Evolutionary conservation across 2,329 filamentous ascomycete species (phyloP).

Genomic region (Tolypocladium inflatum): DNA sequence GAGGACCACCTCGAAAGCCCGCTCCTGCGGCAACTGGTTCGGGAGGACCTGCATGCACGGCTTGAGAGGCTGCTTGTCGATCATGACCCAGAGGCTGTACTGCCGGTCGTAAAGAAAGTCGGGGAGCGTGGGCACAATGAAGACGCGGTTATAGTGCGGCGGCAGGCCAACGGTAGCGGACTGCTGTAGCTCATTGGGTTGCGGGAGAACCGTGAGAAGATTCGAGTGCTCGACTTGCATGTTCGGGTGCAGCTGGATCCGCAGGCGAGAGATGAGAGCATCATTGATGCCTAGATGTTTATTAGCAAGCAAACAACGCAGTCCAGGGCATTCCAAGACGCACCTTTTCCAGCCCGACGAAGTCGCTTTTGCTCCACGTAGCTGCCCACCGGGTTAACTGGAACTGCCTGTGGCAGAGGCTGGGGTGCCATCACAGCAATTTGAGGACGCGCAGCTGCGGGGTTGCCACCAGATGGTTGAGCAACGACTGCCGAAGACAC

Average conservation of each 20-base stretch:
- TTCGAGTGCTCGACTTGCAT: slow-evolving; percentile 53
- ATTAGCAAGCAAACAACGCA: slow-evolving; percentile 10
- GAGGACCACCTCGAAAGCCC: slow-evolving; percentile 67
- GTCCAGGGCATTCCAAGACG: not conserved
- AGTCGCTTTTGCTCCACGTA: slow-evolving; percentile 26
- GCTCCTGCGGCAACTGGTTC: slow-evolving; percentile 47
- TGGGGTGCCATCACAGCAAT: not conserved
- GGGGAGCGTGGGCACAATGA: slow-evolving; percentile 59
- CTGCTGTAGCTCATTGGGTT: slow-evolving; percentile 57
- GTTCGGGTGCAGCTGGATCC: slow-evolving; percentile 57
- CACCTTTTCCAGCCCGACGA: slow-evolving; percentile 34
- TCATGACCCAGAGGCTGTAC: slow-evolving; percentile 66
- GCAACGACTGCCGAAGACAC: slow-evolving; percentile 15
- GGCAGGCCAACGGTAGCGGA: slow-evolving; percentile 65
- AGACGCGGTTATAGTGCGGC: slow-evolving; percentile 57
- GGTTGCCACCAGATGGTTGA: slow-evolving; percentile 8
- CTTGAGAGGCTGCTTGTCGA: slow-evolving; percentile 56
- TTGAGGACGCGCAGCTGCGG: not conserved
- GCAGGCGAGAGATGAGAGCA: slow-evolving; percentile 58
- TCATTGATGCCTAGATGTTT: slow-evolving; percentile 36
- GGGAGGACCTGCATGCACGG: slow-evolving; percentile 36
- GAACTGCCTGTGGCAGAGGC: slow-evolving; percentile 2
- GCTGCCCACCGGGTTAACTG: slow-evolving; percentile 16
- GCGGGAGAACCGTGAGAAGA: slow-evolving; percentile 54
- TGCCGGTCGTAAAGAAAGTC: slow-evolving; percentile 55